A percentile compares a stretch with the other conserved stretches of the same genome.
Conservation (phyloP, 306 rosid species). For the Casuarina glauca region DNA sequence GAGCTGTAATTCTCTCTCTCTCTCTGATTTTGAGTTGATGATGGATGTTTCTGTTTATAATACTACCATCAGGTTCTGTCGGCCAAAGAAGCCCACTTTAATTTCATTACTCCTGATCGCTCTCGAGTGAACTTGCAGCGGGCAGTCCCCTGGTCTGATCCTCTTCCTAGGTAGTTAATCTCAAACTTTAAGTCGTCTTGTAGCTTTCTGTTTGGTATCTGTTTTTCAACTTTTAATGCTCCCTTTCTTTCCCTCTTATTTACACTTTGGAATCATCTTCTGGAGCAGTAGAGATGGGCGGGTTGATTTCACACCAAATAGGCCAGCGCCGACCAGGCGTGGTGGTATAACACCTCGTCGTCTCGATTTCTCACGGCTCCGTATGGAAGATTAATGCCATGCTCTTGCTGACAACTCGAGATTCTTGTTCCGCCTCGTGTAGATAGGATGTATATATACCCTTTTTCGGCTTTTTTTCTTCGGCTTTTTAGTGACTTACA, state of each 20-base stretch:
- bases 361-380: conserved; percentile 48
- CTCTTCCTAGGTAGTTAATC: conserved; percentile 46
- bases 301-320: conserved; percentile 46
- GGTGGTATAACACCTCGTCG: conserved; percentile 79
- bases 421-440: too few relatives aligned
- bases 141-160: conserved; percentile 68
- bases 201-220: too few relatives aligned
- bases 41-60: conserved; percentile 7
- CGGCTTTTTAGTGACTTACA: too few relatives aligned
- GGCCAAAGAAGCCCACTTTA: conserved; percentile 85
- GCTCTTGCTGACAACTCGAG: too few relatives aligned
- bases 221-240: too few relatives aligned
- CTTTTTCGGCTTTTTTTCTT: too few relatives aligned
- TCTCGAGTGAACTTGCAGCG: conserved; percentile 66
- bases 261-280: conserved; percentile 6
- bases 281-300: conserved; percentile 72
- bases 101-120: conserved; percentile 40
- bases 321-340: conserved; percentile 91
- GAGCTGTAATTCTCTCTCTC: conserved; percentile 64
- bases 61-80: conserved; percentile 49
- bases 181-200: not conserved
- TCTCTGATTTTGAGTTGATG: conserved; percentile 1
- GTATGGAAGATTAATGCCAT: too few relatives aligned
- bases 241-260: not conserved
- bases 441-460: too few relatives aligned